Base-by-base conservation (phyloP, 768 basidiomycete genomes). In the Pholiota molesta region DNA sequence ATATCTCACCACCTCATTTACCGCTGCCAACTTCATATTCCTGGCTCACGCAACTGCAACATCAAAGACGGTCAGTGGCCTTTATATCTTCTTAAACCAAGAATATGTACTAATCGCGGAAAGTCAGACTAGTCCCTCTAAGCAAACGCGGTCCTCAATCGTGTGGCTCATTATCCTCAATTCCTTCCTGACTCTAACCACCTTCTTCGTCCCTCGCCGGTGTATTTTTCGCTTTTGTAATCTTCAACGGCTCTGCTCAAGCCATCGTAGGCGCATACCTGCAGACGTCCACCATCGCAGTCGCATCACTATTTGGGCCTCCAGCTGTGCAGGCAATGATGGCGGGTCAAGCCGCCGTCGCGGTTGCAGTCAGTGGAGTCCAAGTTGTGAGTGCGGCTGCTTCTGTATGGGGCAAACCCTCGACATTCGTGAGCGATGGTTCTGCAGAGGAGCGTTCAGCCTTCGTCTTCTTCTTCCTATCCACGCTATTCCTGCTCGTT, bases 321-420 rank as follows among this genome's bases (percentile, higher is more conserved):
- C 72, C 80, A 7, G 87, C 87, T 13, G 82, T 95, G 55, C 90
- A 95, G 71, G 79, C 85, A 26, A 78, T 91, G 71, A 84, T 95
- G 81, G 86, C 92, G 2, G 94, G 93, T 11, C 92, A 95, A 74
- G 94, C 91, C 0, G 92, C 90, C 0, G 85, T 95, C 1, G 95
- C 88, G 0, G 91, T 96, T 13, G 87, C 86, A 1, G 87, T 95
- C 63, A 93, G 92, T 56, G 77, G 80, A 1, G 87, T 94, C 0
- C 93, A 95, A 68, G 82, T 94, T 8, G 63, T 87, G 35, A 87
- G 91, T 61, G 82, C 89, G 9, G 72, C 79, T 0, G 75, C 83
- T 1, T 89, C 89, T 9, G 76, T 91, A 16, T 80, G 78, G 78
- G 77, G 78, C 13, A 74, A 76, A 39, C 68, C 83, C 8, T 69